Base-by-base conservation (phyloP, 139 green algal species). In the Chlamydomonas eustigma region DNA sequence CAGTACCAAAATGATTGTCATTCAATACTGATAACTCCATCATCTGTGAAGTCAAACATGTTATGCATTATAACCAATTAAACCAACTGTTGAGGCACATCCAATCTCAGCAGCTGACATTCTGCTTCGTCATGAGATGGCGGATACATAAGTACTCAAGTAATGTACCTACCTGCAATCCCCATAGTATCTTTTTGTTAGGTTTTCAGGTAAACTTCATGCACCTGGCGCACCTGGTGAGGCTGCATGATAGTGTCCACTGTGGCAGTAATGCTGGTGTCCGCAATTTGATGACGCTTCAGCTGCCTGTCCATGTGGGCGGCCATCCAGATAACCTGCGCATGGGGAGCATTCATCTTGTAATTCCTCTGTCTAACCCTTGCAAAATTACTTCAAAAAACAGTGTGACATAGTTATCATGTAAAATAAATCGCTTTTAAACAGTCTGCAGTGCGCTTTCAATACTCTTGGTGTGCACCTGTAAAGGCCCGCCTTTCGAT, bases 261-360 rank as follows among this genome's bases (percentile, higher is more conserved):
- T 51, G 33, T 39, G 4, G 18, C n/a, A 31, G 31, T 6, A 34
- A 77, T 77, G 72, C 44, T 67, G 44, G 72, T 50, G 50, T 77
- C 50, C 8, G 32, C 25, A 5, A 77, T 50, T 36, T 77, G 72
- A 35, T 77, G 72, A 12, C 72, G 72, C 51, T 77, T 77, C 30
- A 77, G 50, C 34, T 37, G 50, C 8, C 31, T 30, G 50, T 77
- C 72, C 72, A 69, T 69, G 72, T 77, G 72, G 2, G 72, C 72
- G 2, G 72, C 72, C 50, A 70, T 39, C 72, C 72, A 77, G 3
- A 77, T 33, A 4, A 77, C 44, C 72, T 76, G 44, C 4, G 39
- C 4, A 76, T 22, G 68, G 65, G 52, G 52, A 18, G 44, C 18
- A 58, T 28, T 58, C n/a, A n/a, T n/a, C n/a, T n/a, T n/a, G n/a